Base-by-base conservation (phyloP, 345 rosid species). In the Gossypium ekmanianum region DNA sequence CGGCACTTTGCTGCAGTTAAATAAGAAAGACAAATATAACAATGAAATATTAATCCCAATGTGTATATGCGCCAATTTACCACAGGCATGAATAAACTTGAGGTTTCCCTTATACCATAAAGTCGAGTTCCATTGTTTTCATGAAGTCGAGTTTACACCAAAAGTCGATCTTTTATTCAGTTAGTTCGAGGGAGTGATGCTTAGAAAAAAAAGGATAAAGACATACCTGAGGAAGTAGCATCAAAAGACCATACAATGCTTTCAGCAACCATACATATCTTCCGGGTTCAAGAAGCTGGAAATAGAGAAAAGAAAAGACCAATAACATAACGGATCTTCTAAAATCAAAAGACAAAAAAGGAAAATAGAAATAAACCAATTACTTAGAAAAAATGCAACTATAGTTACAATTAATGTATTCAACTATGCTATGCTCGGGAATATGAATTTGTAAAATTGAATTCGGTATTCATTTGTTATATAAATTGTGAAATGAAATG, bases 151-250 rank as follows among this genome's bases (percentile, higher is more conserved):
- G 22, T 47, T 7, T 68, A 43, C 43, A 16, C 72, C 24, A 9
- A 68, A 9, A 26, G 58, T n/a, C 51, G 6, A n/a, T 17, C 54
- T 54, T 52, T 59, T 5, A 5, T 59, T 26, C 27, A 24, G 14
- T 59, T 59, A 39, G 64, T 59, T 59, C 7, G 64, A 26, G 39
- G 34, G 62, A 12, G 9, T 59, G n/a, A 45, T 13, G 34, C 18
- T 11, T 8, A 14, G 13, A 56, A 57, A 62, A 27, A 26, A 17
- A 54, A 9, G 55, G 14, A 66, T 16, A 59, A 22, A 24, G 12
- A 18, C 65, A 48, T 77, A 92, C 99, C 98, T 96, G 99, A 45
- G 98, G 99, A 81, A 96, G 99, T 80, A 96, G 82, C 98, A 96
- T 96, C 51, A 93, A 85, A 77, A 96, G 98, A 80, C 98, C 99